Evolutionary conservation across 176 grass and related monocot genomes (phyloP), one percentile per base, ranked within the genome.

Genomic region (Oryza meyeriana): DNA sequence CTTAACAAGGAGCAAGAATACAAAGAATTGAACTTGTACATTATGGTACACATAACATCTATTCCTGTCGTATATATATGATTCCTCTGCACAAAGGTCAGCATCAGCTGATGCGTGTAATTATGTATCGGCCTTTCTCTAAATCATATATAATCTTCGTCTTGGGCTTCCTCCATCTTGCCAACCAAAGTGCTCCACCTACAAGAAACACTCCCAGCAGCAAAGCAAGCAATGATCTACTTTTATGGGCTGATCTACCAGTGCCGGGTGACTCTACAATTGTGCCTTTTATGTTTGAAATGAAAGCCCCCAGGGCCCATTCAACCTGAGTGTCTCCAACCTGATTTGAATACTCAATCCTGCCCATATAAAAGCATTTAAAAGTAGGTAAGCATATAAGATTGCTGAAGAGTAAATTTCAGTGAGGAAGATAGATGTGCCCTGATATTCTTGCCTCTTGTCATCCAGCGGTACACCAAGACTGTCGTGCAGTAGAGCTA

Each of bases 91-190:
- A 81, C 67, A 83, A 61, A 26, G n/a, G 68, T 72, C 62, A 79
- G 42, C 25, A 62, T 93, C 84, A 93, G 48, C 82, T 85, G 79
- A 93, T 55, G 84, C 55, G 88, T 29, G 90, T 93, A 28, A 93
- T 82, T 47, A 98, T 98, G 74, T 98, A 98, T 26, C 88, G 81
- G 25, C 90, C 92, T 91, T 98, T 98, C 81, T 98, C 95, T 47
- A 98, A 78, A 85, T 98, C 95, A 2, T 95, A 98, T 81, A 98
- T 93, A 55, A 91, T 98, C 69, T 91, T 98, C 4, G 83, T 87
- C 65, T 88, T 88, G 27, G 95, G 88, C 27, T 76, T 91, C 81
- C 79, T 92, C 88, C 89, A 95, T 94, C 85, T 91, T 61, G 83
- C 87, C 70, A 82, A 71, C 42, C 89, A 66, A 72, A 79, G 78